These are phyloP conservation scores for Mycosarcoma maydis DNA, from an alignment of 1,284 basidiomycete genomes.

Conservation along the genomic window DNA sequence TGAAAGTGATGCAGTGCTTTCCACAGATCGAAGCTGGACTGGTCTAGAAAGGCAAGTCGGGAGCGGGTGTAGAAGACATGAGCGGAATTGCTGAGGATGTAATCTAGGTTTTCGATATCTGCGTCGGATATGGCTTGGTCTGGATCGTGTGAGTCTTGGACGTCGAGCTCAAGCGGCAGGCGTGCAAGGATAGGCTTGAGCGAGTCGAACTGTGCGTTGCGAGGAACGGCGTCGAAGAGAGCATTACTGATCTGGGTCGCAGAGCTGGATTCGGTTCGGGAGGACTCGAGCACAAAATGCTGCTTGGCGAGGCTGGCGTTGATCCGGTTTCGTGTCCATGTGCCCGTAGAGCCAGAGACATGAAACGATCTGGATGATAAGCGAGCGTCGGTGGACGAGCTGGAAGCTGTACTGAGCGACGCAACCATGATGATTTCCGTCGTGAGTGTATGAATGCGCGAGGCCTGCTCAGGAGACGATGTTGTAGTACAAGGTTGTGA, in stretches of 20 bases:
- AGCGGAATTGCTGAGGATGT: slow-evolving; percentile 2
- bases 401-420: not conserved
- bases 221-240: slow-evolving; percentile 46
- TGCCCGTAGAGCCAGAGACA: slow-evolving; percentile 15
- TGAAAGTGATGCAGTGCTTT: slow-evolving; percentile 47
- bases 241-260: not conserved
- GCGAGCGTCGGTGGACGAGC: not conserved
- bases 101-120: slow-evolving; percentile 18
- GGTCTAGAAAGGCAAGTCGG: slow-evolving; percentile 45
- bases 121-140: not conserved
- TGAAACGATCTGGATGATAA: slow-evolving; percentile 3
- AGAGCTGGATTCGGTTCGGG: not conserved
- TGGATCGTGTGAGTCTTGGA: slow-evolving; percentile 1
- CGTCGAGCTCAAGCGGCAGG: slow-evolving; percentile 23
- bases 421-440: not conserved
- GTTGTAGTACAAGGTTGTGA: no score
- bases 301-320: slow-evolving; percentile 22
- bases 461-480: not conserved
- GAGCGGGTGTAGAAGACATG: slow-evolving; percentile 51
- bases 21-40: slow-evolving; percentile 44
- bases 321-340: slow-evolving; percentile 20
- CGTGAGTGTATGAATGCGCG: not conserved
- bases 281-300: slow-evolving; percentile 38
- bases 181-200: slow-evolving; percentile 54
- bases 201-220: slow-evolving; percentile 41